Evolutionary conservation across 441 rosid genomes (phyloP).

Genomic region (Rhodomyrtus psidioides): DNA sequence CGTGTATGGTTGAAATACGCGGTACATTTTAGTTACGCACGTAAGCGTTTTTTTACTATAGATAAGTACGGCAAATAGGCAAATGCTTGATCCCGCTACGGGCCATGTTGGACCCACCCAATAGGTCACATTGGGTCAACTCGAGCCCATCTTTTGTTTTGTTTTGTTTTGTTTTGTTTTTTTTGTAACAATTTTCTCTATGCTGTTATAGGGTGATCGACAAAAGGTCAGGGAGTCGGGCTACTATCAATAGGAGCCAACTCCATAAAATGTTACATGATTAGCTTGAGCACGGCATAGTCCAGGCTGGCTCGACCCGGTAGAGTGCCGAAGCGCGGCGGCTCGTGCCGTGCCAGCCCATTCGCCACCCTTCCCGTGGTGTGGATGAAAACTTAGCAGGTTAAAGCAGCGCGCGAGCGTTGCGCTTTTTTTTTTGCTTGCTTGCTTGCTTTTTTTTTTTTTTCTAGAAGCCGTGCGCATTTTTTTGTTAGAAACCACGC

Average conservation of each 20-base stretch:
- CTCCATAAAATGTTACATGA: background rate
- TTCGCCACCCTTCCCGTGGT: background rate
- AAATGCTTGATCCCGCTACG: rapidly evolving
- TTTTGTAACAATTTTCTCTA: background rate
- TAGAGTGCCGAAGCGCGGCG: rapidly evolving
- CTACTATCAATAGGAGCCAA: background rate
- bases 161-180: too few relatives aligned
- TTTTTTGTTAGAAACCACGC: too few relatives aligned
- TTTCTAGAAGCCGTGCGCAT: too few relatives aligned
- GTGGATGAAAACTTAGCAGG: too few relatives aligned
- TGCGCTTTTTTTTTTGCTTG: too few relatives aligned
- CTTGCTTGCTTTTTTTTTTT: too few relatives aligned
- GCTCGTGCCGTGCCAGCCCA: background rate
- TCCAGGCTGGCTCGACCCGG: background rate
- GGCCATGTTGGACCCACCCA: too few relatives aligned
- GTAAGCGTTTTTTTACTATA: too few relatives aligned
- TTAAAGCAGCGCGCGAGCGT: too few relatives aligned
- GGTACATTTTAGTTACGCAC: too few relatives aligned
- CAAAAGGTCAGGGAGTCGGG: background rate
- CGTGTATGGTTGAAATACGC: too few relatives aligned
- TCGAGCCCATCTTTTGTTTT: background rate
- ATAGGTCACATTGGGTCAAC: background rate
- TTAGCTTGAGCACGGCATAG: background rate
- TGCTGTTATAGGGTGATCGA: rapidly evolving
- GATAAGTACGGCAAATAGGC: rapidly evolving